A percentile compares a stretch with the other conserved stretches of the same genome.
Conservation (phyloP, 257 asterid genomes). For the Solanum sparsipilum region DNA sequence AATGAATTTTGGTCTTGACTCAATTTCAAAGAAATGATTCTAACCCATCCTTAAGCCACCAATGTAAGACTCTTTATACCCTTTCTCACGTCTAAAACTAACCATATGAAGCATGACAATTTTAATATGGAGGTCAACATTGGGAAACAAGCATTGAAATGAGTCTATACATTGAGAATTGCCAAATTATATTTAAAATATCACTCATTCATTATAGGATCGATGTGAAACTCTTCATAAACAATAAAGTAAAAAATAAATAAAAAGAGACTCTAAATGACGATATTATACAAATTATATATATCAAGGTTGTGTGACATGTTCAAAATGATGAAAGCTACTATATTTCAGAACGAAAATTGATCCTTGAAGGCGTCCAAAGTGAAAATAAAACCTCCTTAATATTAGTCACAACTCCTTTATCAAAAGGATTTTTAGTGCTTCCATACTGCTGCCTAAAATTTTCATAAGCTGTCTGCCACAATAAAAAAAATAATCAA, state of each 20-base stretch:
- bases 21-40: not conserved
- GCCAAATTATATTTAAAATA: no score
- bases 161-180: not conserved
- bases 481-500: not conserved
- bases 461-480: conserved; percentile 22
- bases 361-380: conserved; percentile 6
- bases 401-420: conserved; percentile 10
- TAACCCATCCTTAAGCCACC: not conserved
- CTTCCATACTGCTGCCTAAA: conserved; percentile 7
- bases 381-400: conserved; percentile 14
- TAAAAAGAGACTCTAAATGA: not conserved
- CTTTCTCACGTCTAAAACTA: not conserved
- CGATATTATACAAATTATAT: not conserved
- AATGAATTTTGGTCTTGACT: not conserved
- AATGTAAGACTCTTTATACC: not conserved
- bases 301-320: not conserved
- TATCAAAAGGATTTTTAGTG: conserved; percentile 7
- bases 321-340: not conserved
- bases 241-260: not conserved
- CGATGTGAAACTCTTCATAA: no score
- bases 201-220: no score
- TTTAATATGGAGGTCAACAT: not conserved
- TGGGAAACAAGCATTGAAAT: no score
- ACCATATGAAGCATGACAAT: not conserved
- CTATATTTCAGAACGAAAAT: conserved; percentile 17